Percentiles rank a stretch among this genome's conserved stretches.
Conservation (phyloP, 1,284 basidiomycete species). For the Baeospora myosura region DNA sequence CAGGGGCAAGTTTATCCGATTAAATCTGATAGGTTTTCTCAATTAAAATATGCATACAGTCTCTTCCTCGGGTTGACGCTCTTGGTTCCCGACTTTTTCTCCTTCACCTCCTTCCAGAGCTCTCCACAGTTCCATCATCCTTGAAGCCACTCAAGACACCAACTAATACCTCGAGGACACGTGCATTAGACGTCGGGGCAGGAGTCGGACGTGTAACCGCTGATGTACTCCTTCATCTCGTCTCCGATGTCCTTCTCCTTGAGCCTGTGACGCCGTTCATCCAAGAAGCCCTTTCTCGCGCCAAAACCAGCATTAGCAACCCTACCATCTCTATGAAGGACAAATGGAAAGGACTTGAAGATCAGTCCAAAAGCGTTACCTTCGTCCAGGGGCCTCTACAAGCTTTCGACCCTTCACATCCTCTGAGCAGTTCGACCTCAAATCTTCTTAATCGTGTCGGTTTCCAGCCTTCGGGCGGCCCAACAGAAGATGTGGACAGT, state of each 20-base stretch:
- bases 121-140: constrained; percentile 70
- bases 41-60: constrained; percentile 32
- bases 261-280: constrained; percentile 82
- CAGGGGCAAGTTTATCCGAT: constrained; percentile 46
- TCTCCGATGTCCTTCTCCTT: constrained; percentile 79
- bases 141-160: constrained; percentile 34
- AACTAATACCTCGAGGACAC: constrained; percentile 33
- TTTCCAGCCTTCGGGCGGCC: constrained; percentile 31
- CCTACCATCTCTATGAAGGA: constrained; percentile 16
- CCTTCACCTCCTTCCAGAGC: constrained; percentile 69
- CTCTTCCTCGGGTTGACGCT: constrained; percentile 82
- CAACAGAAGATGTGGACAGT: constrained; percentile 35
- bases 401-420: constrained; percentile 58
- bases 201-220: constrained; percentile 88
- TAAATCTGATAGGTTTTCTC: constrained; percentile 13
- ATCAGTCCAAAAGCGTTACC: constrained; percentile 68
- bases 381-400: constrained; percentile 77
- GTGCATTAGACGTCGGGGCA: constrained; percentile 85
- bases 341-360: constrained; percentile 63
- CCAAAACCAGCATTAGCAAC: constrained; percentile 30
- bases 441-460: constrained; percentile 54
- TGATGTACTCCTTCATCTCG: constrained; percentile 77
- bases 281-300: constrained; percentile 54
- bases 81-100: constrained; percentile 84
- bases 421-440: constrained; percentile 25